Conservation (phyloP, 306 rosid species). For the Lotus japonicus region DNA sequence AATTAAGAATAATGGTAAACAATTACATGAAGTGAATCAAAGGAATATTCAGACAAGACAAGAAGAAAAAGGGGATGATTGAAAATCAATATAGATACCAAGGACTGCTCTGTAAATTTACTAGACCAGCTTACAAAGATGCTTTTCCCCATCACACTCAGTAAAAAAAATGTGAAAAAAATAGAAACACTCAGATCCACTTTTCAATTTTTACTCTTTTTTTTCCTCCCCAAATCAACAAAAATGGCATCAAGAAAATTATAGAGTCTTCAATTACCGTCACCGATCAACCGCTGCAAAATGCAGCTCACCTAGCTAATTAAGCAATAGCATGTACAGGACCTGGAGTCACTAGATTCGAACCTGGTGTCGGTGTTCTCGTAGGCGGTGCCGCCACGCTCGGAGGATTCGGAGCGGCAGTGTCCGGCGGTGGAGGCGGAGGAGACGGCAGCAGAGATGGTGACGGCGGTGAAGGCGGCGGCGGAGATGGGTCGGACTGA, state of each 20-base stretch:
- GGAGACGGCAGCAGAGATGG: slow-evolving; percentile 13
- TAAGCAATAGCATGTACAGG: slow-evolving; percentile 38
- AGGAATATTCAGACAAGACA: neutral
- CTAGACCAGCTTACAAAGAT: neutral
- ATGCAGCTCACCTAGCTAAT: slow-evolving; percentile 11
- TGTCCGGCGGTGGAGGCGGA: slow-evolving; percentile 22
- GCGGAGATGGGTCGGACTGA: neutral
- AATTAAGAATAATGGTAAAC: neutral
- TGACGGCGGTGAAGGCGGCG: slow-evolving; percentile 16
- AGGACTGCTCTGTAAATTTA: slow-evolving; percentile 17
- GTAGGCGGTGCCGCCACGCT: slow-evolving; percentile 44
- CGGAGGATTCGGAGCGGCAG: neutral
- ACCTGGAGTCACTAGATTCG: slow-evolving; percentile 37
- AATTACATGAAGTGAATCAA: neutral
- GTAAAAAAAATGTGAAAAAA: neutral
- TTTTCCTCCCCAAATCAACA: neutral
- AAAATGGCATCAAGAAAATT: slow-evolving; percentile 2
- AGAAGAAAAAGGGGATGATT: no score
- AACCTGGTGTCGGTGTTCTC: slow-evolving; percentile 48
- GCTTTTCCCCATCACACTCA: neutral
- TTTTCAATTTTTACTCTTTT: neutral
- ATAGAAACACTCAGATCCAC: slow-evolving; percentile 17
- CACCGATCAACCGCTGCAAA: slow-evolving; percentile 1
- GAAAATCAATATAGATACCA: neutral
- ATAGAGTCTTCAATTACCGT: neutral